Conservation (phyloP, 148 eudicot genomes). For the Nepenthes gracilis region DNA sequence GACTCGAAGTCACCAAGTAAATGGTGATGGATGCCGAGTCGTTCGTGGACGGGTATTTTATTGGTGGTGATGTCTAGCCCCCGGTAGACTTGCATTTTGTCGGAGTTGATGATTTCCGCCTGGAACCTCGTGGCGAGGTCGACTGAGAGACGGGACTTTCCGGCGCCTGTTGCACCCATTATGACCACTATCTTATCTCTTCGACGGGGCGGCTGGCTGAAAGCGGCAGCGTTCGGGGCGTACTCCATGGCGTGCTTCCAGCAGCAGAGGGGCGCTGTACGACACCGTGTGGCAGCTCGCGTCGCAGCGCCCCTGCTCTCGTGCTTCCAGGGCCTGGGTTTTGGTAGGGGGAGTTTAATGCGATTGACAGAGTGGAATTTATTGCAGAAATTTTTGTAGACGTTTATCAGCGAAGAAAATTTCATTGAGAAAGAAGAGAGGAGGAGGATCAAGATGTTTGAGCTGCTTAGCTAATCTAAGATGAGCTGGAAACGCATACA, state of each 20-base stretch:
- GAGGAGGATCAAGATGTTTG: too few species aligned
- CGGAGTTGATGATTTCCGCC: constrained; percentile 39
- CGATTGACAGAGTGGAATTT: too few species aligned
- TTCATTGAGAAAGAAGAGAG: too few species aligned
- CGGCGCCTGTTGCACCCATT: constrained; percentile 51
- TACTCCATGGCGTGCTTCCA: not conserved
- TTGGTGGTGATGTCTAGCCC: constrained; percentile 48
- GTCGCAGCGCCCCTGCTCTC: too few species aligned
- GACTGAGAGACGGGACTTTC: constrained; percentile 40
- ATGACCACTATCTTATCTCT: constrained; percentile 31
- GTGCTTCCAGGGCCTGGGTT: too few species aligned
- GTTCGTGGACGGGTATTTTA: constrained; percentile 20
- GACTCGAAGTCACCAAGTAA: constrained; percentile 35
- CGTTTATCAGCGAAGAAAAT: too few species aligned
- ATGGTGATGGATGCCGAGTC: constrained; percentile 30
- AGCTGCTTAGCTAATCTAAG: too few species aligned
- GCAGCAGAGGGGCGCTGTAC: not conserved
- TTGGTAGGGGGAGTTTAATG: too few species aligned
- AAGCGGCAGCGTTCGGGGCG: not conserved
- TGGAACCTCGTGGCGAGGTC: constrained; percentile 26
- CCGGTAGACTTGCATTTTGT: constrained; percentile 43
- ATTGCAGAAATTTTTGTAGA: too few species aligned
- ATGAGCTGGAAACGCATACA: too few species aligned
- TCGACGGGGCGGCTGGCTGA: not conserved
- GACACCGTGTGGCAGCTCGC: too few species aligned